These are phyloP conservation scores for Ziziphus jujuba DNA, from an alignment of 306 rosid genomes.

Conservation along the genomic window DNA sequence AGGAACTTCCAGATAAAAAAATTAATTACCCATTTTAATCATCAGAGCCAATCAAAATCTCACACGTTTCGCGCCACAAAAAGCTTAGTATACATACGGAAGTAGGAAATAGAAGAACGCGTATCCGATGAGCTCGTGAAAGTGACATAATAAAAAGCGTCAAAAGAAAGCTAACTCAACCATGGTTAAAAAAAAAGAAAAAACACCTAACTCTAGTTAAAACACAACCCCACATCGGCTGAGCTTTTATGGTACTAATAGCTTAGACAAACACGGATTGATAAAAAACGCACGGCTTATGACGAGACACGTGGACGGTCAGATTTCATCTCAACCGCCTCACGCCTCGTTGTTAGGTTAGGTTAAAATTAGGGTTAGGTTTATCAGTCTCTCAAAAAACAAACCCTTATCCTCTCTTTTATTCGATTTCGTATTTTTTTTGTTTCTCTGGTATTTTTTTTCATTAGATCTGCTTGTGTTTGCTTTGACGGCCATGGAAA, in stretches of 20 bases:
- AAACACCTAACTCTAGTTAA: conserved; percentile 7
- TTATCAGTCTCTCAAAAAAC: background rate
- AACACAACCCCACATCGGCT: background rate
- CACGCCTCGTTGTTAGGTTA: conserved; percentile 23
- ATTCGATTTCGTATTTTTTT: background rate
- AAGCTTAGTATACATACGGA: background rate
- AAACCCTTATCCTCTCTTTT: background rate
- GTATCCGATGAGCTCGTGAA: background rate
- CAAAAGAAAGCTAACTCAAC: conserved; percentile 28
- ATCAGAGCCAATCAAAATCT: no score
- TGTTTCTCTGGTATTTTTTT: background rate
- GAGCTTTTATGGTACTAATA: background rate
- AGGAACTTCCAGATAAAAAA: no score
- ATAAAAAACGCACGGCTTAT: conserved; percentile 23
- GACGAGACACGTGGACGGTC: conserved; percentile 49
- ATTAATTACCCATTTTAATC: no score
- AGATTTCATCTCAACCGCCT: conserved; percentile 29
- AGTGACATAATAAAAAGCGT: background rate
- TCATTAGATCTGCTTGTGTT: background rate
- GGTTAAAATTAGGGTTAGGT: conserved; percentile 56
- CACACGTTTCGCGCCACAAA: no score
- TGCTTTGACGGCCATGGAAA: conserved; percentile 56
- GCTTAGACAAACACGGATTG: background rate
- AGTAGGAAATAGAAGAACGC: background rate
- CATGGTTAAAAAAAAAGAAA: no score